Conservation (phyloP, 179 eudicot species). For the Camellia oleifera region DNA sequence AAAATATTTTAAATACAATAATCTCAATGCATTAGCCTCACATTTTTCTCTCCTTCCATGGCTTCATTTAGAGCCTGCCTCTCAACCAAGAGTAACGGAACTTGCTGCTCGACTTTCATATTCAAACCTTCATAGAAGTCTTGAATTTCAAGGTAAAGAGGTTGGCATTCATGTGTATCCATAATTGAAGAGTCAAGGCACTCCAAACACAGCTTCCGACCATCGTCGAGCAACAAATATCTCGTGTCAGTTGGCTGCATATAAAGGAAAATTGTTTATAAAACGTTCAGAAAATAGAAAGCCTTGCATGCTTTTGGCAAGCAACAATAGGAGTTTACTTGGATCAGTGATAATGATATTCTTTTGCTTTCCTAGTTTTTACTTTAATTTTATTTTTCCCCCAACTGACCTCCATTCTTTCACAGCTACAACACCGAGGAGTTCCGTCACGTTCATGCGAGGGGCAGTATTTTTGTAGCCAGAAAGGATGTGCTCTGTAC, state of each 20-base stretch:
- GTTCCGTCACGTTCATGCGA: slow-evolving; percentile 85
- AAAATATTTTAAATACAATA: not conserved
- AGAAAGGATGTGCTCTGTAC: slow-evolving; percentile 97
- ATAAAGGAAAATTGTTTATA: slow-evolving; percentile 4
- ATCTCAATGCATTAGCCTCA: slow-evolving; percentile 24
- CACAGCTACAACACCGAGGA: slow-evolving; percentile 98
- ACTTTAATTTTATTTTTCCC: not conserved
- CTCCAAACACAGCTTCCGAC: slow-evolving; percentile 93
- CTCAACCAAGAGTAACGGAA: slow-evolving; percentile 91
- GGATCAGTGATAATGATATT: not conserved
- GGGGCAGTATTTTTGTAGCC: slow-evolving; percentile 97
- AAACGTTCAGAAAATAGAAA: not conserved
- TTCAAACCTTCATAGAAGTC: slow-evolving; percentile 94
- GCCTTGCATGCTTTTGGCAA: not conserved
- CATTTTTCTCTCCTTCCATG: slow-evolving; percentile 98
- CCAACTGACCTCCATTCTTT: slow-evolving; percentile 89
- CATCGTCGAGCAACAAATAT: slow-evolving; percentile 83
- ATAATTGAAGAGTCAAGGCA: slow-evolving; percentile 91
- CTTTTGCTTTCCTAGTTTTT: not conserved
- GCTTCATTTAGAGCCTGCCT: slow-evolving; percentile 97
- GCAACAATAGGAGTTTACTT: not conserved
- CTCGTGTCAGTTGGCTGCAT: slow-evolving; percentile 74
- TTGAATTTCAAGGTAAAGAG: slow-evolving; percentile 91
- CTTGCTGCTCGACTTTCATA: slow-evolving; percentile 94
- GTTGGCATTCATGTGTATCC: slow-evolving; percentile 98